A percentile compares a stretch with the other conserved stretches of the same genome.
phyloP scores from a whole-genome alignment of 805 yeast species.

The Lipomyces yamanashiensis region DNA sequence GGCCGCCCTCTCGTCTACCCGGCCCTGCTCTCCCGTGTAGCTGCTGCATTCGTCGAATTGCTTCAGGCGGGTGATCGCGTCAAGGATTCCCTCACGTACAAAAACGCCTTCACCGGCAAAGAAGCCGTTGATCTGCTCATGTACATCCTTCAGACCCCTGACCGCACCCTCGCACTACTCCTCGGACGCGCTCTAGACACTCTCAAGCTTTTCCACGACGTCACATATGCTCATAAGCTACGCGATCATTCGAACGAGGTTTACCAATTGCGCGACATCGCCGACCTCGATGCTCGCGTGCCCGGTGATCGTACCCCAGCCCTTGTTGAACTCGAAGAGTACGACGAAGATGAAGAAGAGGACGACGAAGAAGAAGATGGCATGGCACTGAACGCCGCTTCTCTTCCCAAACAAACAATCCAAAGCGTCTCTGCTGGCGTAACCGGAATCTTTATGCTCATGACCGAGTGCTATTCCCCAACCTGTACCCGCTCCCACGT shows the following conservation, averaged over 20 bases:
- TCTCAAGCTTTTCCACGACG: constrained; percentile 92
- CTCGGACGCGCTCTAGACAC: constrained; percentile 93
- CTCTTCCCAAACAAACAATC: constrained; percentile 16
- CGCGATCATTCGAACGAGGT: constrained; percentile 88
- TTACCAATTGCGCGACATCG: constrained; percentile 64
- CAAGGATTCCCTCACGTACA: constrained; percentile 88
- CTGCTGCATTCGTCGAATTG: constrained; percentile 71
- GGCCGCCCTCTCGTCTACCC: constrained; percentile 81
- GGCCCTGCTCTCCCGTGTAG: constrained; percentile 84
- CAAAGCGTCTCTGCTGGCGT: constrained; percentile 39
- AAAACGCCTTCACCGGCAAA: constrained; percentile 90
- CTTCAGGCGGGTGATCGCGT: constrained; percentile 75
- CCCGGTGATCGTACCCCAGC: constrained; percentile 25
- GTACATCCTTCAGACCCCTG: constrained; percentile 83
- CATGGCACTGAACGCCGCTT: constrained; percentile 10
- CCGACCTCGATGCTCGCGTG: constrained; percentile 23
- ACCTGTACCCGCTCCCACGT: constrained; percentile 87
- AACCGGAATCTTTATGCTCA: constrained; percentile 88
- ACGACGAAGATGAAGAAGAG: constrained; percentile 16
- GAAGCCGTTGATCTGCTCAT: constrained; percentile 94
- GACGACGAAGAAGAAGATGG: constrained; percentile 2
- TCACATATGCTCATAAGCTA: constrained; percentile 88
- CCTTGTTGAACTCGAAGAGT: constrained; percentile 19
- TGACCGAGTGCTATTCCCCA: constrained; percentile 95
- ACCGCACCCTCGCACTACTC: constrained; percentile 84